Base-by-base conservation (phyloP, 2,329 filamentous ascomycete species). In the Sphaerulina vaccinii region DNA sequence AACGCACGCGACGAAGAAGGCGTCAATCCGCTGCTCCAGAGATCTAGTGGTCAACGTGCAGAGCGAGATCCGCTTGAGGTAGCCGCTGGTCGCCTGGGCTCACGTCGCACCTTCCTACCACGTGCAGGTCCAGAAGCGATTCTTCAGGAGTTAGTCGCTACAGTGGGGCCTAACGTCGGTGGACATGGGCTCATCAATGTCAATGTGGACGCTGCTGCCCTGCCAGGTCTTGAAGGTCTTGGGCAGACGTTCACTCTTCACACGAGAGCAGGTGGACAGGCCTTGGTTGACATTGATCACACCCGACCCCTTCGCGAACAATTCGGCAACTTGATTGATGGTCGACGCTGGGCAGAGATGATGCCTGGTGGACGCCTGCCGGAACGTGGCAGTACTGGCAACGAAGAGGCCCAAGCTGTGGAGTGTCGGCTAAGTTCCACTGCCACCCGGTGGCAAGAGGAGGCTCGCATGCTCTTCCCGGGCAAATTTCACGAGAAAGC, bases 401-500 rank as follows among this genome's bases (percentile, higher is more conserved):
- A 70, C 54, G 86, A 88, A 51, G 86, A 86, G 10, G 77, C 82
- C n/a, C 85, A 87, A 61, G 86, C 89, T 10, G 85, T 91, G 21
- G 76, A 83, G 2, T 97, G 97, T 68, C 74, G 79, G 16, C 78
- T 89, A 7, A 81, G 83, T 32, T 78, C 82, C 7, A 97, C 93
- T 1, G 76, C 80, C 49, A 79, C 80, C 47, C 85, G 93, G 55
- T 99, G 95, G 86, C 83, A 88, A 65, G 90, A 96, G 65, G 95
- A 97, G 69, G 86, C 90, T 7, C 85, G 86, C 57, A 84, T 99
- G 69, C 79, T 97, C 0, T 97, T 93, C 69, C 55, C 55, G 4
- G 87, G 76, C 18, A 77, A 73, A 42, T 80, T 85, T 46, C 67
- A 81, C 3, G 90, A 96, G 42, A 87, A 87, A 65, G 80, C 84